Base-by-base conservation (phyloP, 2,329 filamentous ascomycete species). In the Zasmidium angulare region DNA sequence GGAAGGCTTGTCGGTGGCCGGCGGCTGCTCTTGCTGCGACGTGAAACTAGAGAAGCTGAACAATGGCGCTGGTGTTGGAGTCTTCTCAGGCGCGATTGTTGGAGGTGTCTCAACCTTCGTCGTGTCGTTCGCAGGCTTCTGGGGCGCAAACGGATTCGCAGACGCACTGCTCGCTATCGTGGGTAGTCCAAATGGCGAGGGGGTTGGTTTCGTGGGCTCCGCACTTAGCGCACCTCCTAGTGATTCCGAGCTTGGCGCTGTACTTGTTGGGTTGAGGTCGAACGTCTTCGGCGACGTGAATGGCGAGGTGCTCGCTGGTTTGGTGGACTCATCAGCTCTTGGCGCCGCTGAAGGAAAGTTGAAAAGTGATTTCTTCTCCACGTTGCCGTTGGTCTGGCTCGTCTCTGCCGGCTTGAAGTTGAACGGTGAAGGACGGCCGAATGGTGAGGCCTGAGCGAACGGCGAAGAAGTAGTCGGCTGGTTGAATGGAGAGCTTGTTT, bases 401-500 rank as follows among this genome's bases (percentile, higher is more conserved):
- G 20, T 49, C 9, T 43, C 51, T 2, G 58, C 53, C 14, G 58
- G 49, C 52, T 55, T 60, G 3, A 55, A 29, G 2, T 51, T 40
- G 24, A 59, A 61, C 4, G 12, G 12, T 10, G 36, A 20, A 47
- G 53, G 26, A 21, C 47, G 48, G 48, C 55, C 40, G 46, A 55
- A 31, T n/a, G 26, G 21, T 12, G 55, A 59, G n/a, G 59, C 21
- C 51, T 53, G 55, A 11, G 55, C 55, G 22, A 60, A 40, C 2
- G 40, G 24, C 11, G 26, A 29, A n/a, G 59, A n/a, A 43, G n/a
- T 24, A 46, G 46, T 53, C 24, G 65, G 62, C 50, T 63, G 54
- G 20, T 62, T 61, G 49, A 63, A 59, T 4, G 61, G 24, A 14
- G 29, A 52, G 40, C 23, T 49, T 2, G 51, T 20, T 17, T 58